Base-by-base conservation (phyloP, 2,329 filamentous ascomycete species). In the Colletotrichum sp. region DNA sequence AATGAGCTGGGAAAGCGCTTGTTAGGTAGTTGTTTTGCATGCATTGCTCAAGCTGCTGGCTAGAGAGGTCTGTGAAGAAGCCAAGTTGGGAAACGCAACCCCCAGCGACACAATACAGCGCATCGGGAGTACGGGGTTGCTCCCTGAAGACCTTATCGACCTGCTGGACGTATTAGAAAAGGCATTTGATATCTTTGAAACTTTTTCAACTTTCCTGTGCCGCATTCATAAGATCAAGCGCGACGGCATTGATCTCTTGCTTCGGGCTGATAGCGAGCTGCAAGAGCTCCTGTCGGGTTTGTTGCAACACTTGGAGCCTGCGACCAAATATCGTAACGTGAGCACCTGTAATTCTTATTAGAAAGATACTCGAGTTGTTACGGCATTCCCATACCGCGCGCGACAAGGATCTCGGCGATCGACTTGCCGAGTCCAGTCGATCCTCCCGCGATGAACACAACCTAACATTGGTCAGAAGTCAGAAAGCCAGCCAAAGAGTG, bases 1-100 rank as follows among this genome's bases (percentile, higher is more conserved):
- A 64, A 60, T 78, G 75, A 12, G 79, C 77, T 12, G 77, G 52
- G 60, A 79, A 81, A 18, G 74, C 77, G 8, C 77, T 66, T 12
- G 79, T 71, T 34, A 76, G 80, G 64, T 80, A 81, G 66, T 81
- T 82, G 64, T 81, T 81, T 21, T 77, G 77, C 80, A 82, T 81
- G 72, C 80, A 82, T 21, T 70, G 70, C n/a, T 81, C 78, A n/a
- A 82, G 48, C 9, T 78, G 30, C n/a, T 72, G 43, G 2, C 79
- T 39, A 12, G 74, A 65, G 8, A 82, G 74, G 36, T 81, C 80
- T 6, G 75, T 75, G 21, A 82, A 63, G 48, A 79, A 82, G n/a
- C 80, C 79, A n/a, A 75, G 75, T 28, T 79, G 78, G 12, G 78
- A 70, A 36, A 76, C 73, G 39, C 71, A 79, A 3, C 81, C 80